These are phyloP conservation scores for Citrullus amarus DNA, from an alignment of 306 rosid genomes.

Conservation along the genomic window DNA sequence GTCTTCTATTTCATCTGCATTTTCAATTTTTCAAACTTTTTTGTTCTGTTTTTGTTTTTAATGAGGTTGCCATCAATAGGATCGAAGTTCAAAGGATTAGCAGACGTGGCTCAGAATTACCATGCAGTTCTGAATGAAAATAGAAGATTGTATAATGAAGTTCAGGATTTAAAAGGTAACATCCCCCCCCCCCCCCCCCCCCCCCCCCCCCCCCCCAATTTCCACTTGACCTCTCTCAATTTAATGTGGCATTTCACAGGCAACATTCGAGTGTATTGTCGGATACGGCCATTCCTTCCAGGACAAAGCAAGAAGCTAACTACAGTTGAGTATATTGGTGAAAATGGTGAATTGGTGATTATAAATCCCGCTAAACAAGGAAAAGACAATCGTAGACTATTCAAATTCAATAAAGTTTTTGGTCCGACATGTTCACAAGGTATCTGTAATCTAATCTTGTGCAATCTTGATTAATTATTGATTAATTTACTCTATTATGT, in stretches of 20 bases:
- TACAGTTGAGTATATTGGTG: conserved; percentile 70
- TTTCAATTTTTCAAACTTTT: background rate
- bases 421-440: conserved; percentile 81
- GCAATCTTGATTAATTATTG: background rate
- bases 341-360: conserved; percentile 76
- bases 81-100: conserved; percentile 60
- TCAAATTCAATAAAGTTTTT: conserved; percentile 92
- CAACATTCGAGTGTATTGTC: conserved; percentile 93
- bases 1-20: background rate
- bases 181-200: no score
- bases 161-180: conserved; percentile 95
- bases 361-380: conserved; percentile 82
- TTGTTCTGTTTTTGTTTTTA: conserved; percentile 1
- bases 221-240: background rate
- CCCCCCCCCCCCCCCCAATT: no score
- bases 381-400: conserved; percentile 66
- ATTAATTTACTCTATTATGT: background rate
- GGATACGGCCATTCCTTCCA: conserved; percentile 89
- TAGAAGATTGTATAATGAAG: conserved; percentile 82
- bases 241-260: conserved; percentile 33
- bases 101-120: conserved; percentile 86
- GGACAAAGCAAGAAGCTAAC: conserved; percentile 80
- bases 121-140: conserved; percentile 75
- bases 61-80: conserved; percentile 26
- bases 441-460: conserved; percentile 18